Evolutionary conservation across 352 stramenopile genomes (phyloP), one percentile per base, ranked within the genome.

Genomic region (Pythium dissimile): DNA sequence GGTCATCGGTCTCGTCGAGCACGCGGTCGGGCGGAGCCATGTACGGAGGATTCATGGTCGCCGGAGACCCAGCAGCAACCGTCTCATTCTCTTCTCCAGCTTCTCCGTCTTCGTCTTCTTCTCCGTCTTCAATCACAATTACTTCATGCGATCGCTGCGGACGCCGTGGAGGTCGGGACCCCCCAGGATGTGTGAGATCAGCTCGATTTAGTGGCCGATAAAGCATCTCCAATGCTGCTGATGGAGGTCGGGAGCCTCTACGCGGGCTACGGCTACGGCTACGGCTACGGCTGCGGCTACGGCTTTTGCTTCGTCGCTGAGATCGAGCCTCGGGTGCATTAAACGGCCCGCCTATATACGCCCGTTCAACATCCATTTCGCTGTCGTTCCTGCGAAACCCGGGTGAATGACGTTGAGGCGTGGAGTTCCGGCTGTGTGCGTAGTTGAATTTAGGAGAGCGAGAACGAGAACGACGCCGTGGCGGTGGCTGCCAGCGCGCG

Each of bases 51-150:
- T 28, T n/a, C n/a, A n/a, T n/a, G n/a, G n/a, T n/a, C n/a, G n/a
- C n/a, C n/a, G n/a, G n/a, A n/a, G n/a, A n/a, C n/a, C n/a, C n/a
- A n/a, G n/a, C n/a, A n/a, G n/a, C n/a, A n/a, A n/a, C n/a, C n/a
- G n/a, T n/a, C n/a, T n/a, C n/a, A 31, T n/a, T 5, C 24, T 24
- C 10, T 42, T 49, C 18, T 43, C 23, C 24, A 24, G 2, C 31
- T 26, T 55, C 41, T 23, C 16, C 20, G 12, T 60, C 37, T 6
- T 61, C 52, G 0, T 42, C 59, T 5, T 75, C 59, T 6, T 84
- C 75, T 15, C 84, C 72, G 9, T 85, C 75, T 69, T 89, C 78
- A 68, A 89, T 89, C 26, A 89, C 68, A 44, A 89, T 89, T 41
- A 89, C 67, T 41, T 89, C 75, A 16, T 62, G 58, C 5, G 48